These are phyloP conservation scores for Parmelia sp. DNA, from an alignment of 495 filamentous ascomycete genomes.

Conservation along the genomic window DNA sequence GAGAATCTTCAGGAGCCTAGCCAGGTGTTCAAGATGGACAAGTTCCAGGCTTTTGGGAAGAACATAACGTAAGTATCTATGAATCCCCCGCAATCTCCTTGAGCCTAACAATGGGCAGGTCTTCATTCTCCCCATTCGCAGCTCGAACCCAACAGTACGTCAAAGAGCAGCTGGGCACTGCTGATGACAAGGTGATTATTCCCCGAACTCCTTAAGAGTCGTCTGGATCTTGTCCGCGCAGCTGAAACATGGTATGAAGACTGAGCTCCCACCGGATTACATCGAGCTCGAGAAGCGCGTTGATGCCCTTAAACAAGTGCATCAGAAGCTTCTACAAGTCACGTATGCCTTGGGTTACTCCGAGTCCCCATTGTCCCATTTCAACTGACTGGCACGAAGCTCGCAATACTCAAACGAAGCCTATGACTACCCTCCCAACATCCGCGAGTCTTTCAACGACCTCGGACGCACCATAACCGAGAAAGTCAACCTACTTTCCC, in stretches of 20 bases:
- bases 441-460: slow-evolving; percentile 95
- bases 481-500: slow-evolving; percentile 84
- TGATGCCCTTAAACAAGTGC: slow-evolving; percentile 93
- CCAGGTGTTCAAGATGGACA: slow-evolving; percentile 50
- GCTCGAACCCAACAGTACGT: slow-evolving; percentile 92
- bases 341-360: slow-evolving; percentile 55
- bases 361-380: neutral
- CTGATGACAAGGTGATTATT: slow-evolving; percentile 73
- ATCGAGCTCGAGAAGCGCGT: slow-evolving; percentile 98
- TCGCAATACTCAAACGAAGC: slow-evolving; percentile 94
- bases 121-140: slow-evolving; percentile 80
- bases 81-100: slow-evolving; percentile 17
- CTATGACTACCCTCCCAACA: slow-evolving; percentile 98
- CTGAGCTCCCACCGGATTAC: slow-evolving; percentile 93
- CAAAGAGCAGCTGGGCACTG: slow-evolving; percentile 93
- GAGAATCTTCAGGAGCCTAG: neutral
- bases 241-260: slow-evolving; percentile 43
- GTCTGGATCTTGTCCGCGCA: neutral
- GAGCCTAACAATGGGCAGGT: slow-evolving; percentile 16
- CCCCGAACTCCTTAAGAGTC: neutral
- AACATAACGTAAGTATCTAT: slow-evolving; percentile 55
- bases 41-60: slow-evolving; percentile 67
- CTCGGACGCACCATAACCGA: slow-evolving; percentile 91
- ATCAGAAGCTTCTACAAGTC: slow-evolving; percentile 92
- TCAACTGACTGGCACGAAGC: slow-evolving; percentile 38